Evolutionary conservation across 1,284 basidiomycete genomes (phyloP), one percentile per base, ranked within the genome.

Genomic region (Pseudomicrostroma phylloplanum): DNA sequence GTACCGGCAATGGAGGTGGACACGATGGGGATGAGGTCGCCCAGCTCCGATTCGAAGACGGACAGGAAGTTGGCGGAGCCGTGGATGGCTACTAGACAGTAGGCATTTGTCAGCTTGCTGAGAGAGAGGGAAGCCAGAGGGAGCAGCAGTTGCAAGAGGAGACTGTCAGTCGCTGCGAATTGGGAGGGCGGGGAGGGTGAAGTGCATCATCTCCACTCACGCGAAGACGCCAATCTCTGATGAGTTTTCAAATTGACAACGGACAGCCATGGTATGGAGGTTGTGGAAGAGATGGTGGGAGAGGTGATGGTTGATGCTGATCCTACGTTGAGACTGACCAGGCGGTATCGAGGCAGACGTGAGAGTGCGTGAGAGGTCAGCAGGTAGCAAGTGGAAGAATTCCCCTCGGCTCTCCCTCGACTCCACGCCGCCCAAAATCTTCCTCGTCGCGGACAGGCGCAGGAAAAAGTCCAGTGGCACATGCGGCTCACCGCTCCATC

Each of bases 1-100:
- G 92, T 97, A 40, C 94, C 94, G 55, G 87, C 92, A 80, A 98
- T 96, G 77, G 88, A 91, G 59, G 93, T 93, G 84, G 97, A 92
- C 57, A 98, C 90, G 82, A 98, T 92, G 67, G 94, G 94, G 74
- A 97, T 86, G 61, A 96, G 87, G 78, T 96, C 94, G 65, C 86
- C 87, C 46, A 97, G 87, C 80, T 97, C 93, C 71, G 89, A 86
- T 83, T 98, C 92, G 79, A 97, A 98, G 39, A 90, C 89, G 17
- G 92, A 94, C 85, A 96, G 96, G 78, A 98, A 98, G 83, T 98
- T 98, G 73, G 92, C 89, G 79, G 91, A 92, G 75, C 93, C 94
- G 77, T 92, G 90, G 73, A 96, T 87, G 62, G 92, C 91, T 72
- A 87, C 75, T 19, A 78, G 72, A 59, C 73, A 79, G 65, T 71